Evolutionary conservation across 2,329 filamentous ascomycete genomes (phyloP), one percentile per base, ranked within the genome.

Genomic region (Aphanoascus verrucosus): DNA sequence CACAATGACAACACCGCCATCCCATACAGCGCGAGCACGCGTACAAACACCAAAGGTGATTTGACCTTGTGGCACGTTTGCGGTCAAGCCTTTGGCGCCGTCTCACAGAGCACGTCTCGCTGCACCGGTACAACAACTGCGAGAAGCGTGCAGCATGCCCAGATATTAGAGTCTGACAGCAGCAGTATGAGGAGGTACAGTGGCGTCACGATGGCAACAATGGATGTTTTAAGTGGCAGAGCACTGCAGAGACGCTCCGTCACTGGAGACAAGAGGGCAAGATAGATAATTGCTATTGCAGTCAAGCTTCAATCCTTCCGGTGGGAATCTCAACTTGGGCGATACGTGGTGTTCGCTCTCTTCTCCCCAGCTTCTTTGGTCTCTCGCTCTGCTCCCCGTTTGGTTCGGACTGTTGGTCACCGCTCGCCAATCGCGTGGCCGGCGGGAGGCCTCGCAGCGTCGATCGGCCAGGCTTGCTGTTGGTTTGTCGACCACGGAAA

Each of bases 61-160:
- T 7, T 46, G 17, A 23, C 9, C 45, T 12, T 32, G 48, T 50
- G 38, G 38, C 48, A 50, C 48, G 42, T 42, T 23, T 23, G 41
- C 41, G 48, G 48, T 42, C 48, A 50, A 43, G 48, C 48, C 48
- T 50, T 50, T 50, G 23, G 37, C 48, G 9, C 23, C 37, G 37
- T 50, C 48, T 50, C 37, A 50, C 48, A 50, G 42, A 15, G 47
- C 47, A 49, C 40, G 47, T 41, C 5, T 31, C 12, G 35, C 8
- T 14, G 32, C 7, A 32, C 46, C 34, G 23, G 19, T 3, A 9
- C n/a, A n/a, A n/a, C n/a, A n/a, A n/a, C n/a, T 17, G 32, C 14
- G n/a, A 14, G 14, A 20, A 42, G 12, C 32, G 15, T 3, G 17
- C 48, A 42, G 48, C 48, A 50, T n/a, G 48, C 48, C 37, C 20